Base-by-base conservation (phyloP, 2,329 filamentous ascomycete species). In the Truncatella angustata region DNA sequence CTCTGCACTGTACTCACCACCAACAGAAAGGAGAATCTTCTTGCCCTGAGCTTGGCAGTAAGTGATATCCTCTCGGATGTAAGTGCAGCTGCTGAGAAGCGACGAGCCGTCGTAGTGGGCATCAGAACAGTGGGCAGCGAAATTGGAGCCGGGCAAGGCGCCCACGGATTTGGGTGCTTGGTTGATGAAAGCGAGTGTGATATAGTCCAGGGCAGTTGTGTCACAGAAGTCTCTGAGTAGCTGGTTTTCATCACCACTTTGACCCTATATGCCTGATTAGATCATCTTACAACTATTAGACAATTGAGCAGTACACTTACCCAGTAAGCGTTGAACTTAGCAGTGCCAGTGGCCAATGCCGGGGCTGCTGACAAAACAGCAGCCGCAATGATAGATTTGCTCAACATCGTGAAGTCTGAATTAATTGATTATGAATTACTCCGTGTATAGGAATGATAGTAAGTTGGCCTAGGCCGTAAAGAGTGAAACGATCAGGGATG, bases 1-100 rank as follows among this genome's bases (percentile, higher is more conserved):
- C 7, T 37, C 28, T 3, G n/a, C 49, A 16, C 7, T 28, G n/a
- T 16, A 44, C 14, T 26, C 40, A 16, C 85, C 84, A 40, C 85
- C 85, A 43, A 88, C 76, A 11, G 84, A 87, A 23, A 87, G 73
- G 37, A 87, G 67, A 49, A 88, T 78, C 56, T 83, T 86, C 69
- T 86, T 87, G 51, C 78, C 77, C 51, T 78, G 67, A 4, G 64
- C 56, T 63, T 86, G 82, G 66, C 84, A 88, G 24, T 72, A 60
- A 40, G 64, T 56, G 50, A 73, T 65, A 32, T 70, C 70, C 16
- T 58, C 58, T 14, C 63, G 18, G 14, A 51, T 43, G 14, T 9
- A 34, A 7, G 24, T n/a, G 36, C 49, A 51, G 26, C 14, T 23
- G 49, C 40, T 45, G 18, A 23, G 32, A 34, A 49, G 46, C 24